Evolutionary conservation across 345 rosid species (phyloP).

Genomic region (Turnera subulata): DNA sequence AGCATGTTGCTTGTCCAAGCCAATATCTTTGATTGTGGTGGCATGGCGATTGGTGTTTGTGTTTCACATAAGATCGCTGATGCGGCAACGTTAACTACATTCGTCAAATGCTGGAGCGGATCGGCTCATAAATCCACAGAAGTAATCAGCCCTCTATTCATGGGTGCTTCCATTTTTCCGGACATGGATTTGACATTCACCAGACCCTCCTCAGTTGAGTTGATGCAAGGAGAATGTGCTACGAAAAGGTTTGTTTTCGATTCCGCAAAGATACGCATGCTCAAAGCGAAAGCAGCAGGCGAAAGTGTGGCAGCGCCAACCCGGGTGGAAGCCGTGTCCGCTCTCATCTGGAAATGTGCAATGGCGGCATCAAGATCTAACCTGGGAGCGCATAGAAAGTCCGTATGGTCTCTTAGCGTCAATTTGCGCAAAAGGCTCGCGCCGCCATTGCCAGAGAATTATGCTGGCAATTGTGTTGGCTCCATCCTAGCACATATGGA

Average conservation of each 20-base stretch:
- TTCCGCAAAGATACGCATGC: background rate
- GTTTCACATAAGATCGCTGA: conserved; percentile 24
- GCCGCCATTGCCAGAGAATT: conserved; percentile 7
- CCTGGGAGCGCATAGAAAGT: background rate
- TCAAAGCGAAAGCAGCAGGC: conserved; percentile 5
- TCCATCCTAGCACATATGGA: background rate
- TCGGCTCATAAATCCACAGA: background rate
- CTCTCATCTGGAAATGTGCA: conserved; percentile 15
- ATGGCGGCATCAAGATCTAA: conserved; percentile 6
- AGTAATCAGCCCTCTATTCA: background rate
- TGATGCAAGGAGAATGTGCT: background rate
- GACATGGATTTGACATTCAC: conserved; percentile 1
- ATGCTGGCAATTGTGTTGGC: conserved; percentile 6
- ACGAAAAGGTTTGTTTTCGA: conserved; percentile 18
- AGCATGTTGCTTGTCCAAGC: conserved; percentile 17
- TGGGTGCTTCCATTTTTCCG: conserved; percentile 22
- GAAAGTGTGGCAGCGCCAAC: conserved; percentile 7
- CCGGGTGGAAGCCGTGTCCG: conserved; percentile 13
- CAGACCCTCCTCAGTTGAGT: background rate
- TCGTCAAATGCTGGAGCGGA: conserved; percentile 28
- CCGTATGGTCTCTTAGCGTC: conserved; percentile 5
- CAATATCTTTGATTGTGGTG: conserved; percentile 28
- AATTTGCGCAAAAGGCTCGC: conserved; percentile 10
- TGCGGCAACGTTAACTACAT: conserved; percentile 10
- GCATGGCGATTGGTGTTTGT: conserved; percentile 15